Evolutionary conservation across 2,329 filamentous ascomycete species (phyloP), one percentile per base, ranked within the genome.

Genomic region (Zarea fungicola): DNA sequence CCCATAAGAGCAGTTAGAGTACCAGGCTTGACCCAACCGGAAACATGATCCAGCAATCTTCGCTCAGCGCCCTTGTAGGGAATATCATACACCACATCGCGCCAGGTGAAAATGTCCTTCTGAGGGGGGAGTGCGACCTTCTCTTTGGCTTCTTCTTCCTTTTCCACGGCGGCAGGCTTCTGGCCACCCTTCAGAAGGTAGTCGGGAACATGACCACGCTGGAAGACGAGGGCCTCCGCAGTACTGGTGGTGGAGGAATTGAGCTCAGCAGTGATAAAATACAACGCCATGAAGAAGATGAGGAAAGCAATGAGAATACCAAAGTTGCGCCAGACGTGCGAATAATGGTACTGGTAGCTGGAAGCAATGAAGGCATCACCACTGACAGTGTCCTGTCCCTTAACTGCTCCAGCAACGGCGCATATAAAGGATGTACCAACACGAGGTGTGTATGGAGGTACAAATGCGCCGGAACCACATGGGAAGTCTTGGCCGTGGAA

Each of bases 11-110:
- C 89, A 3, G 89, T 95, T 28, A 95, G 69, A 1, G 87, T 95
- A 25, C 90, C 90, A 0, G 90, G 90, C 64, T 91, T 91, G 49
- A 96, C 88, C 87, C 88, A 95, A 6, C 90, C 90, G 56, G 87
- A 81, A 2, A 95, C 86, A 49, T 90, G 72, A 56, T 95, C 84
- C 45, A 96, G 68, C 52, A 96, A 63, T 16, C 85, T 77, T n/a
- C 88, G 79, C 1, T 75, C 69, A 54, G 88, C 79, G 1, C 75
- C 75, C 67, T 93, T 93, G 67, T 95, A 87, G 56, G 85, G 78
- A 55, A 82, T 77, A 18, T 81, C 75, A 49, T 78, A 95, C 55
- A 82, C 84, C 1, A 93, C 83, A 56, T 90, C 76, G 48, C 80
- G 75, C 89, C 88, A 95, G 34, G 86, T 85, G 65, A 93, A 92